A percentile compares a stretch with the other conserved stretches of the same genome.
phyloP scores from a whole-genome alignment of 371 early-diverging fungal genomes.

The Mortierella sp. region DNA sequence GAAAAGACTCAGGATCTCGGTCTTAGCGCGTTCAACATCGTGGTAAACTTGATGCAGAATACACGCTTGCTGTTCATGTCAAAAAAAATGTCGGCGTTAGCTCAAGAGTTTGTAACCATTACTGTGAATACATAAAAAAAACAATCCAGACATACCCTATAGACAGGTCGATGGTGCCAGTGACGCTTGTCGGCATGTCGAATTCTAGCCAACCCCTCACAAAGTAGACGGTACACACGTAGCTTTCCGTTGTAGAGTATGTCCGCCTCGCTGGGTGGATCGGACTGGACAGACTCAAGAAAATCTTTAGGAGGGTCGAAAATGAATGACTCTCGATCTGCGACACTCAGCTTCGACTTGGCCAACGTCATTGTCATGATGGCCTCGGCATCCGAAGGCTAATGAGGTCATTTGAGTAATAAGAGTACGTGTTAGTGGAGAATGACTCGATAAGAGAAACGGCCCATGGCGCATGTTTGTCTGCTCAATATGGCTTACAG shows the following conservation, averaged over 20 bases:
- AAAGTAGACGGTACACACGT: conserved; percentile 62
- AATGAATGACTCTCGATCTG: conserved; percentile 47
- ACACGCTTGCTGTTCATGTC: conserved; percentile 69
- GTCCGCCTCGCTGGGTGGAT: conserved; percentile 28
- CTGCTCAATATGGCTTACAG: conserved; percentile 43
- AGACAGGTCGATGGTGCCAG: conserved; percentile 79
- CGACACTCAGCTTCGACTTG: conserved; percentile 37
- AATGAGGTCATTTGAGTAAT: neutral
- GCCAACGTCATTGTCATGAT: conserved; percentile 34
- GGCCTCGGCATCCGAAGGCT: conserved; percentile 33
- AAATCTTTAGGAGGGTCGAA: conserved; percentile 51
- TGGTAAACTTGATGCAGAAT: conserved; percentile 69
- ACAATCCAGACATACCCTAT: conserved; percentile 65
- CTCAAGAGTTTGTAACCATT: neutral
- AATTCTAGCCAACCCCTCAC: conserved; percentile 64
- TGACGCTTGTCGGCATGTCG: conserved; percentile 68
- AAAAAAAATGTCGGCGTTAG: neutral
- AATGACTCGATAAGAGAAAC: too few relatives aligned
- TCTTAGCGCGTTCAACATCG: conserved; percentile 71
- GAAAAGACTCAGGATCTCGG: conserved; percentile 69
- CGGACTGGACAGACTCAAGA: conserved; percentile 16
- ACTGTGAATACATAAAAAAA: neutral
- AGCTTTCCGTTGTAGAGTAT: conserved; percentile 26
- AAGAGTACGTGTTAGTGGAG: neutral
- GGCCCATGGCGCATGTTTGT: too few relatives aligned